These are phyloP conservation scores for Eucalyptus pumila DNA, from an alignment of 345 rosid species.

Conservation along the genomic window DNA sequence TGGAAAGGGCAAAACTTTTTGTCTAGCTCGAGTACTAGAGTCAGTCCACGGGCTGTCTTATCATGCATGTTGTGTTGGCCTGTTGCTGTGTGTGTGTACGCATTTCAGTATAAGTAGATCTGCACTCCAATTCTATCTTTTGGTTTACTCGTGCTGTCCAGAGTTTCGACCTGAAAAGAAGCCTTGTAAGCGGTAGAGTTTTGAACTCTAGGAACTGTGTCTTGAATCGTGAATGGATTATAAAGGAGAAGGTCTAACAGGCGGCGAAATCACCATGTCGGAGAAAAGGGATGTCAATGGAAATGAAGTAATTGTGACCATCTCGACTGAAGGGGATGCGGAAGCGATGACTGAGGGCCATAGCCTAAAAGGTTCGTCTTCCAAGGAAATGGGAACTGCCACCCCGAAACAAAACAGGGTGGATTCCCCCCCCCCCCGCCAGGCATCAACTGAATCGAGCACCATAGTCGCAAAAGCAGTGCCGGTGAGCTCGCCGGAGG, in stretches of 20 bases:
- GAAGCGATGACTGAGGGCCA: not conserved
- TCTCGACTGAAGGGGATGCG: conserved; percentile 25
- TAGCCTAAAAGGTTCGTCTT: conserved; percentile 12
- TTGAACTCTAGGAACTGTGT: not conserved
- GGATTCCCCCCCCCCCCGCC: not conserved
- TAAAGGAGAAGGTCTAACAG: not conserved
- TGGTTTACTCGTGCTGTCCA: not conserved
- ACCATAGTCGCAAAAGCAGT: conserved; percentile 14
- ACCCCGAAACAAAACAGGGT: not conserved
- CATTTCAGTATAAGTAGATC: not conserved
- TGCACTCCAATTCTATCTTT: not conserved
- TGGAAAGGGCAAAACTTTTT: not conserved
- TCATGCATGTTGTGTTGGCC: not conserved
- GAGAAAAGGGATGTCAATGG: conserved; percentile 14
- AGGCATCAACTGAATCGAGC: not conserved
- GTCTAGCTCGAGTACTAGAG: not conserved
- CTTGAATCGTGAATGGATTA: not conserved
- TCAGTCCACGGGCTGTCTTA: not conserved
- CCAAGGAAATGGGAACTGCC: not conserved
- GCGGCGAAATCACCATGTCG: conserved; percentile 14
- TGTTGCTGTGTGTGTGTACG: not conserved
- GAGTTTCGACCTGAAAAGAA: not conserved
- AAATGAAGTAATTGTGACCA: conserved; percentile 41
- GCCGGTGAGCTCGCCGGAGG: not conserved
- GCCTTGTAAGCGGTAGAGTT: not conserved